Evolutionary conservation across 202 grass and related monocot species (phyloP).

Genomic region (Brachypodium distachyon): DNA sequence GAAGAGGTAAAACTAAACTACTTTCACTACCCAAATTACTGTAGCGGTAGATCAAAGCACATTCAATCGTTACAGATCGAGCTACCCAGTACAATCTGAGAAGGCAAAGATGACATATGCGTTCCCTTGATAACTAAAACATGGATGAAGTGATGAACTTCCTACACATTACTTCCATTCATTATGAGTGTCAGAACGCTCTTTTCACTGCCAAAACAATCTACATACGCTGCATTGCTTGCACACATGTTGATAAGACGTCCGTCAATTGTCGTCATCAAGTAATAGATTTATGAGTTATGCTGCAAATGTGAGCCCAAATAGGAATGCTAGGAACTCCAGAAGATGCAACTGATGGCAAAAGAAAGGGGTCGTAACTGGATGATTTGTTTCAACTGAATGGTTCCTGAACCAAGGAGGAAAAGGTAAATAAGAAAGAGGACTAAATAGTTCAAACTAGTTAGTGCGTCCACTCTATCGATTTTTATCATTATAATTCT

Average conservation of each 20-base stretch:
- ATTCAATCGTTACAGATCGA: not conserved
- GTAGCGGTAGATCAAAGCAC: too few relatives aligned
- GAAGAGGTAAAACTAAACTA: not conserved
- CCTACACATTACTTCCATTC: too few relatives aligned
- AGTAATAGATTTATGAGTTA: not conserved
- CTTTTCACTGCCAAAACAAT: not conserved
- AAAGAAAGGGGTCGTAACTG: not conserved
- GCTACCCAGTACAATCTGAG: not conserved
- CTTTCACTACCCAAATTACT: too few relatives aligned
- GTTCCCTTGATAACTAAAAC: not conserved
- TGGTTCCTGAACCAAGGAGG: not conserved
- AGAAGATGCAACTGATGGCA: not conserved
- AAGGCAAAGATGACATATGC: not conserved
- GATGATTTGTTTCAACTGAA: not conserved
- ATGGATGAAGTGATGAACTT: not conserved
- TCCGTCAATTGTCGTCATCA: not conserved
- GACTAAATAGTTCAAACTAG: not conserved
- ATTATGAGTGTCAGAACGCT: not conserved
- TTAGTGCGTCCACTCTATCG: not conserved
- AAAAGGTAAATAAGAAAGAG: not conserved
- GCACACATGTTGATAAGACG: not conserved
- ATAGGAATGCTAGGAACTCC: not conserved
- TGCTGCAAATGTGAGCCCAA: not conserved
- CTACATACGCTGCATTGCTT: not conserved
- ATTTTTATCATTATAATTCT: not conserved